Base-by-base conservation (phyloP, 257 asterid species). In the Echites panduratus region DNA sequence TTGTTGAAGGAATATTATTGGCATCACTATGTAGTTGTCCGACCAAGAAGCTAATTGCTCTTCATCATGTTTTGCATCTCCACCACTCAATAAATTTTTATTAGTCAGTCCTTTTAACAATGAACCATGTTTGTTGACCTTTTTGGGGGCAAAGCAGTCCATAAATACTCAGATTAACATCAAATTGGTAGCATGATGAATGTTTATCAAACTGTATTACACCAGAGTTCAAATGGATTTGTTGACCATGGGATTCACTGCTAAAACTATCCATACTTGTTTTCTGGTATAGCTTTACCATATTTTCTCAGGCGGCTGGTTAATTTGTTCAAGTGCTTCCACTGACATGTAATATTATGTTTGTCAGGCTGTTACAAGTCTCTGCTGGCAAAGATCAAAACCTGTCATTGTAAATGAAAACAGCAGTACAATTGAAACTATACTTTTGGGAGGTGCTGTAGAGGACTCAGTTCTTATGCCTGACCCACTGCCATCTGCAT, bases 381-480 rank as follows among this genome's bases (percentile, higher is more conserved):
- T 94, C 76, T 86, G 98, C 87, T 94, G 99, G 99, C 97, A 95
- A 82, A 88, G 97, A 78, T 87, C 97, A 68, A 92, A 92, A 80
- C 88, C 93, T 44, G 87, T 86, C 19, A 66, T 59, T 22, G 88
- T 87, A 62, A 86, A 86, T 78, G 98, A 92, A 80, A 86, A 76
- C 78, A 89, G 70, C 79, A 87, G 92, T 85, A 84, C 93, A 70
- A 84, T 87, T 59, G 94, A 92, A 43, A 86, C 87, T 70, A 87
- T 85, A 83, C 98, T 92, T 76, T 57, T 88, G 77, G 98, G 97
- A 9, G 89, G 94, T 84, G 95, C 88, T 78, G 74, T 83, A 27
- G 99, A 96, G 85, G 99, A 95, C 78, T 88, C 97, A 0, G 75
- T 95, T 76, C 88, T 92, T 61, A 92, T 95, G 99, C 99, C 97